phyloP scores from a whole-genome alignment of 2,329 filamentous ascomycete species.

The Lasiodiplodia sp. region DNA sequence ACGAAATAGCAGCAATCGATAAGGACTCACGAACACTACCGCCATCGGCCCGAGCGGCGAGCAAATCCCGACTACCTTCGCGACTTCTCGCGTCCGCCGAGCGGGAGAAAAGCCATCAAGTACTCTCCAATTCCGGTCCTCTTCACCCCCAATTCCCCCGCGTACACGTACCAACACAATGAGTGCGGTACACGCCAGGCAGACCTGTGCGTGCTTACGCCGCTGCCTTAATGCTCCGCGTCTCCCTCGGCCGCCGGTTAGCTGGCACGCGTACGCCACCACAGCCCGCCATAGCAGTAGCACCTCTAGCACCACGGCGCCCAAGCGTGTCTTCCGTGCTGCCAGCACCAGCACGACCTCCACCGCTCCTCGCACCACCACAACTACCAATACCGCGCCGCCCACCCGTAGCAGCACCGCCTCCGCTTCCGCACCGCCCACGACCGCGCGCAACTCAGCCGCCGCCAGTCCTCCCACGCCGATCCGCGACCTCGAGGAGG shows the following conservation, averaged over 20 bases:
- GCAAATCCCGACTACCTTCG: conserved; percentile 13
- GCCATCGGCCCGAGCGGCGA: conserved; percentile 7
- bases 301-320: not conserved
- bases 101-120: not conserved
- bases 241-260: not conserved
- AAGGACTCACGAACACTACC: not conserved
- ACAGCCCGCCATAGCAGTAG: not conserved
- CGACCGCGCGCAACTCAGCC: conserved; percentile 13
- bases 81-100: conserved; percentile 11
- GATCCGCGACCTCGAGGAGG: conserved; percentile 54
- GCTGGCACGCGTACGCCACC: conserved; percentile 22
- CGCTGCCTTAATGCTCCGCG: conserved; percentile 18
- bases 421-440: not conserved
- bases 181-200: conserved; percentile 13
- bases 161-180: not conserved
- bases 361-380: conserved; percentile 29
- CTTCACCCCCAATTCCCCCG: not conserved
- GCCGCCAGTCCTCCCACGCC: conserved; percentile 33
- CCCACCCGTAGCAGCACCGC: conserved; percentile 18
- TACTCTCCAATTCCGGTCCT: too few species aligned
- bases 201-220: conserved; percentile 9
- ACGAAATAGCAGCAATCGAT: conserved; percentile 18
- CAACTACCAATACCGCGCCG: conserved; percentile 31
- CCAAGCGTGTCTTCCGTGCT: not conserved
- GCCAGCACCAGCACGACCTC: conserved; percentile 14